phyloP scores from a whole-genome alignment of 345 rosid species.

The Aethionema arabicum region DNA sequence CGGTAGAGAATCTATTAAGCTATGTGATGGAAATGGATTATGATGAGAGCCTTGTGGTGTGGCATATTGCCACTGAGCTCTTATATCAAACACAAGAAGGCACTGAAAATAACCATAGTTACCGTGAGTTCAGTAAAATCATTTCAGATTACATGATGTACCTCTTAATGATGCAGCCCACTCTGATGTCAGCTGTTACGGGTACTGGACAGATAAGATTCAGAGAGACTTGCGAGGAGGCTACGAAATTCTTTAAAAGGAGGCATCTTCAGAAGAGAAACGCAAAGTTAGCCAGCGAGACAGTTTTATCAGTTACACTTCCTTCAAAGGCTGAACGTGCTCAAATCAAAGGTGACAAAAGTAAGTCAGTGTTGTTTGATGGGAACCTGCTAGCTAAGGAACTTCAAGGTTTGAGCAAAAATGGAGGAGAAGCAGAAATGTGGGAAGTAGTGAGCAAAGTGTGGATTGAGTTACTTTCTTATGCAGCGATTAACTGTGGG shows the following conservation, averaged over 20 bases:
- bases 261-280: not conserved
- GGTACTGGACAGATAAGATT: constrained; percentile 44
- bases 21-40: constrained; percentile 31
- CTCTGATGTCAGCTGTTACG: constrained; percentile 43
- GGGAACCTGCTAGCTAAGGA: constrained; percentile 45
- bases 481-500: constrained; percentile 53
- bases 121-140: constrained; percentile 35
- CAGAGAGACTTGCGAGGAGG: constrained; percentile 45
- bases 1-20: constrained; percentile 19
- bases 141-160: constrained; percentile 52
- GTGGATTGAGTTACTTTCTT: constrained; percentile 58
- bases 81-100: constrained; percentile 19
- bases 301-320: constrained; percentile 14
- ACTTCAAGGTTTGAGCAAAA: constrained; percentile 14
- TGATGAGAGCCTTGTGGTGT: constrained; percentile 36
- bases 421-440: not conserved
- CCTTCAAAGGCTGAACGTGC: too few species aligned
- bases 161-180: constrained; percentile 46
- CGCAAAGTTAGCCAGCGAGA: not conserved
- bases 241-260: constrained; percentile 26
- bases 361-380: constrained; percentile 45
- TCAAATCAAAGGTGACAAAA: not conserved
- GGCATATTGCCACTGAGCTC: constrained; percentile 55
- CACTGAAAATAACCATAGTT: not conserved
- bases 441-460: constrained; percentile 51